phyloP scores from a whole-genome alignment of 2,329 filamentous ascomycete genomes.

The Colletotrichum acutatum region DNA sequence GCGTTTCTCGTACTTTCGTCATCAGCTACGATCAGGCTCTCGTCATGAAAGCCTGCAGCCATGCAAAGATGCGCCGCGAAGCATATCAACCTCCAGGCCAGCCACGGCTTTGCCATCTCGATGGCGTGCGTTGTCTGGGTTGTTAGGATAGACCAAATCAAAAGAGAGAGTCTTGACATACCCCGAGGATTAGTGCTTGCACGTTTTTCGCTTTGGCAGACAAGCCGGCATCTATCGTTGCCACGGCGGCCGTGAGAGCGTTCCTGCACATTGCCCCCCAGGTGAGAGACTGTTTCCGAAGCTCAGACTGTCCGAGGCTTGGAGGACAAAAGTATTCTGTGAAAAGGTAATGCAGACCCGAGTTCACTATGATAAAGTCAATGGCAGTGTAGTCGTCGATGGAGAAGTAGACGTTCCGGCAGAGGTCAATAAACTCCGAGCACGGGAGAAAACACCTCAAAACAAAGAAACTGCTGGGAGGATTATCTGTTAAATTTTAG shows the following conservation, averaged over 20 bases:
- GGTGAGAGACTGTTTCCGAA: background rate
- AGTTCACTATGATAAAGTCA: slow-evolving; percentile 61
- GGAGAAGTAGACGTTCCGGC: slow-evolving; percentile 60
- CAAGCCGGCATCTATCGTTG: background rate
- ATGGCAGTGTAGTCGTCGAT: slow-evolving; percentile 61
- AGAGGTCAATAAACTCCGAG: slow-evolving; percentile 60
- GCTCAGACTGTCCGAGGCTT: background rate
- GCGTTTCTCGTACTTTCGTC: background rate
- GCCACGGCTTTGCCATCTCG: slow-evolving; percentile 14
- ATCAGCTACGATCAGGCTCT: background rate
- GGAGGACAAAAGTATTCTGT: slow-evolving; percentile 45
- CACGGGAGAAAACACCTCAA: slow-evolving; percentile 38
- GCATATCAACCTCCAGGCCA: background rate
- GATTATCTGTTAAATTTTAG: background rate
- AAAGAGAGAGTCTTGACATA: background rate
- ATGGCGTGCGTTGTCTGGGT: slow-evolving; percentile 10
- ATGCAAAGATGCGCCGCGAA: slow-evolving; percentile 11
- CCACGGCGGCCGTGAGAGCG: background rate
- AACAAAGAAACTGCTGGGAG: background rate
- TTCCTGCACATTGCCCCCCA: slow-evolving; percentile 1
- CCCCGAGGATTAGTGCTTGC: slow-evolving; percentile 1
- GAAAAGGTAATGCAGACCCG: slow-evolving; percentile 60
- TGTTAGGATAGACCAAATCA: too few species aligned
- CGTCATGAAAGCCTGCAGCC: slow-evolving; percentile 36
- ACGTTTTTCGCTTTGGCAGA: background rate